Conservation (phyloP, 495 filamentous ascomycete species). For the Tuber borchii region DNA sequence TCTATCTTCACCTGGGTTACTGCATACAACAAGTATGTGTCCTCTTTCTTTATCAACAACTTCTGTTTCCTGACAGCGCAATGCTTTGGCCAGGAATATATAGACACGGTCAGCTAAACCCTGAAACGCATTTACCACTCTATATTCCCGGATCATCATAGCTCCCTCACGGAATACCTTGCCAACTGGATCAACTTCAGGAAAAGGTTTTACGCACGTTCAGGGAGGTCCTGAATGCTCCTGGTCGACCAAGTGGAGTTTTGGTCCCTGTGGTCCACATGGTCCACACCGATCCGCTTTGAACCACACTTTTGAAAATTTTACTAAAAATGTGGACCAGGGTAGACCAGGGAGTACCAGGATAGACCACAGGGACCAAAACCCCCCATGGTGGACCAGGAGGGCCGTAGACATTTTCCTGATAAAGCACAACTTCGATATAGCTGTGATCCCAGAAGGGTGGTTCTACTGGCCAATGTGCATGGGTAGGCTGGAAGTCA, state of each 20-base stretch:
- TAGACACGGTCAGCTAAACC: slow-evolving; percentile 57
- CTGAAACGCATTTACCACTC: slow-evolving; percentile 54
- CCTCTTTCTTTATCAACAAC: slow-evolving; percentile 59
- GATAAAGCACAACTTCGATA: slow-evolving; percentile 51
- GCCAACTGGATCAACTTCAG: slow-evolving; percentile 52
- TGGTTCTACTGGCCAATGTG: slow-evolving; percentile 53
- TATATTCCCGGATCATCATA: slow-evolving; percentile 48
- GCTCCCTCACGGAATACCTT: slow-evolving; percentile 56
- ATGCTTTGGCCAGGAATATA: slow-evolving; percentile 58
- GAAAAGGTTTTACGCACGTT: too few species aligned
- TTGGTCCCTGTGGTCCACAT: too few species aligned
- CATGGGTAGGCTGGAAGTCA: slow-evolving; percentile 43
- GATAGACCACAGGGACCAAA: too few species aligned
- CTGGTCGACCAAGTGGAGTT: too few species aligned
- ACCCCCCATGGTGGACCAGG: too few species aligned
- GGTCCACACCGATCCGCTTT: too few species aligned
- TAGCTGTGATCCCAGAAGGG: slow-evolving; percentile 56
- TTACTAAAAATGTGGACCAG: too few species aligned
- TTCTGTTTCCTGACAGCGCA: slow-evolving; percentile 57
- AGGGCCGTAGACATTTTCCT: too few species aligned
- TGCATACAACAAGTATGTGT: slow-evolving; percentile 61
- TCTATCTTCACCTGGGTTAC: slow-evolving; percentile 60
- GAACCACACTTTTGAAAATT: too few species aligned
- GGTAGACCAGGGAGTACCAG: too few species aligned
- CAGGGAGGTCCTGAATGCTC: too few species aligned